Conservation (phyloP, 192 early-diverging fungal species). For the Globomyces pollinis-pini region DNA sequence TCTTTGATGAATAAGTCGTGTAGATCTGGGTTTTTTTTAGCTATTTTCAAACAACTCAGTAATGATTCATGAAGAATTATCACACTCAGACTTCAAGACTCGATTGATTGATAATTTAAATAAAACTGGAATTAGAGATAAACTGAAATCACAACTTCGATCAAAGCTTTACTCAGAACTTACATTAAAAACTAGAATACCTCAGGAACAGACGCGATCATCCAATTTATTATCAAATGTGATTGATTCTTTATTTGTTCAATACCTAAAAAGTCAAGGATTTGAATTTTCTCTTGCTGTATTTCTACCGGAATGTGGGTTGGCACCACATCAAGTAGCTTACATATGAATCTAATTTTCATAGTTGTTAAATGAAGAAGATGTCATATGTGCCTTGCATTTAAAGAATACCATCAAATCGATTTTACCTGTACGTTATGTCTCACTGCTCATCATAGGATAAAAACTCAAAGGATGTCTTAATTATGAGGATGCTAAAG, state of each 20-base stretch:
- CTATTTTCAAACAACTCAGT: too few relatives aligned
- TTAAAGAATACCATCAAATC: constrained; percentile 23
- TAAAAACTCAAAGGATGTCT: neutral
- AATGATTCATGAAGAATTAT: neutral
- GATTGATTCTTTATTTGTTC: constrained; percentile 38
- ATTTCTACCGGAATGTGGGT: constrained; percentile 44
- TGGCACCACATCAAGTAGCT: too few relatives aligned
- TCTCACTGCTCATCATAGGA: too few relatives aligned
- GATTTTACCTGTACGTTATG: constrained; percentile 1
- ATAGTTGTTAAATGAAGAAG: constrained; percentile 18
- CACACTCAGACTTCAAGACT: neutral
- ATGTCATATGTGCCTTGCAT: constrained; percentile 34
- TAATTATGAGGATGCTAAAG: constrained; percentile 21
- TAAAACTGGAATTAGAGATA: neutral
- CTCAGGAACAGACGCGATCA: neutral
- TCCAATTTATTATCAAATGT: constrained; percentile 16
- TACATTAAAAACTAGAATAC: constrained; percentile 5
- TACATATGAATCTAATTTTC: too few relatives aligned
- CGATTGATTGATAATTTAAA: neutral
- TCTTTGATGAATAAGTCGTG: too few relatives aligned
- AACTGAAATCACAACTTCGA: constrained; percentile 37
- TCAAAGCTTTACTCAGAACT: constrained; percentile 34
- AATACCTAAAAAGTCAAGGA: constrained; percentile 29
- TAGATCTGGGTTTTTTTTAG: too few relatives aligned
- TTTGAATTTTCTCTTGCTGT: constrained; percentile 46